Conservation (phyloP, 495 filamentous ascomycete species). For the Paragyromitra xinjiangensis region DNA sequence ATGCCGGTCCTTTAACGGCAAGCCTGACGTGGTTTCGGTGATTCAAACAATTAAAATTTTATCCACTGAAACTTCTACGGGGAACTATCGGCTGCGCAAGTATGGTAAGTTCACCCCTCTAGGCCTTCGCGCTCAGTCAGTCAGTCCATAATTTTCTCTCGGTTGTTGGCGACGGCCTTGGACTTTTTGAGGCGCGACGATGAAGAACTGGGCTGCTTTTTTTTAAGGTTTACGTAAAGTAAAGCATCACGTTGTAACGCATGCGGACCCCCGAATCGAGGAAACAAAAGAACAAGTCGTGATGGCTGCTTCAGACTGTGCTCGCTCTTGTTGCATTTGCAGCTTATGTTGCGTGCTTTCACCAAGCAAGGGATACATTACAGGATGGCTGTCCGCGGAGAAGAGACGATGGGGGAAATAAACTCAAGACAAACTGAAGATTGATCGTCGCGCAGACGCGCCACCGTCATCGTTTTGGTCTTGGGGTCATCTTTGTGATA, state of each 20-base stretch:
- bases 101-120: slow-evolving; percentile 23
- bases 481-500: slow-evolving; percentile 30
- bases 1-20: slow-evolving; percentile 10
- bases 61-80: slow-evolving; percentile 8
- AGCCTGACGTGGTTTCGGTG: not conserved
- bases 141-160: slow-evolving; percentile 20
- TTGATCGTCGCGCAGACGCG: slow-evolving; percentile 15
- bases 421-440: slow-evolving; percentile 36
- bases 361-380: not conserved
- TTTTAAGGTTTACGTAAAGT: slow-evolving; percentile 43
- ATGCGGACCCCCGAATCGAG: slow-evolving; percentile 40
- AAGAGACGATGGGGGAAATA: slow-evolving; percentile 33
- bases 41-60: slow-evolving; percentile 1
- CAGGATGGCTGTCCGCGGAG: slow-evolving; percentile 43
- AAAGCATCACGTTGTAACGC: slow-evolving; percentile 28
- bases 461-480: slow-evolving; percentile 31
- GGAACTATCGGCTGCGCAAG: slow-evolving; percentile 21
- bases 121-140: not conserved
- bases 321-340: slow-evolving; percentile 7
- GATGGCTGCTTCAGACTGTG: slow-evolving; percentile 8
- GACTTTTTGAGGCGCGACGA: slow-evolving; percentile 23
- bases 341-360: slow-evolving; percentile 4
- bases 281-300: slow-evolving; percentile 14
- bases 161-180: slow-evolving; percentile 5
- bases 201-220: slow-evolving; percentile 36